Percentiles rank a stretch among this genome's conserved stretches.
phyloP scores from a whole-genome alignment of 495 filamentous ascomycete genomes.

The Penicillium ochrochloron region DNA sequence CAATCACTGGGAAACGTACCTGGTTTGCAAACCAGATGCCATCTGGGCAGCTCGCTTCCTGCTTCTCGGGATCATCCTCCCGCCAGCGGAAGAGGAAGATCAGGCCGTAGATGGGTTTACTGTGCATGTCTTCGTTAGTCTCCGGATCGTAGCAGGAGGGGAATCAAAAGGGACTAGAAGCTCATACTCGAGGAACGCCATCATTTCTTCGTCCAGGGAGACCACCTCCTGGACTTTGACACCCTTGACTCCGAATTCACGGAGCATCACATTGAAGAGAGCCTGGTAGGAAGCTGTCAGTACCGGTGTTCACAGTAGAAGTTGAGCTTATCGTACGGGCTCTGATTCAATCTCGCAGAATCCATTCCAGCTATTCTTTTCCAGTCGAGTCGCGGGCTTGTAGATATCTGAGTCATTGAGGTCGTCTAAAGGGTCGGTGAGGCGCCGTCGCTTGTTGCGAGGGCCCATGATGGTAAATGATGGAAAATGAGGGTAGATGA shows the following conservation, averaged over 20 bases:
- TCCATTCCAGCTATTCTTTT: slow-evolving; percentile 65
- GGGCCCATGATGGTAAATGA: slow-evolving; percentile 35
- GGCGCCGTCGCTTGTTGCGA: slow-evolving; percentile 41
- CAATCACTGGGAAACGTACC: slow-evolving; percentile 43
- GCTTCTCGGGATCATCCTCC: slow-evolving; percentile 60
- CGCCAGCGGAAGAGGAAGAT: slow-evolving; percentile 82
- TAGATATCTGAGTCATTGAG: slow-evolving; percentile 33
- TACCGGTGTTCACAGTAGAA: background rate
- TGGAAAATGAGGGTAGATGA: too few relatives aligned
- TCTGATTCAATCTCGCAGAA: slow-evolving; percentile 93
- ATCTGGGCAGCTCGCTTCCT: slow-evolving; percentile 64
- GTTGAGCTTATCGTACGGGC: slow-evolving; percentile 59
- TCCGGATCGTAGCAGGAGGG: background rate
- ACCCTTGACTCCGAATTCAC: slow-evolving; percentile 72
- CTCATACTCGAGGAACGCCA: slow-evolving; percentile 66
- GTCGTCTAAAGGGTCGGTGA: slow-evolving; percentile 24
- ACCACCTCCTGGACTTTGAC: slow-evolving; percentile 82
- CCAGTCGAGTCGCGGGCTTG: slow-evolving; percentile 42
- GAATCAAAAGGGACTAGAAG: background rate
- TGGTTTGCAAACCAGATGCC: slow-evolving; percentile 96
- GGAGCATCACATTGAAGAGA: slow-evolving; percentile 83
- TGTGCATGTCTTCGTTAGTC: slow-evolving; percentile 30
- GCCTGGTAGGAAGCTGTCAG: slow-evolving; percentile 51
- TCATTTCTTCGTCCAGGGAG: slow-evolving; percentile 68
- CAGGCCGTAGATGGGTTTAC: slow-evolving; percentile 76